Conservation (phyloP, 2,329 filamentous ascomycete species). For the Calonectria fujianensis region DNA sequence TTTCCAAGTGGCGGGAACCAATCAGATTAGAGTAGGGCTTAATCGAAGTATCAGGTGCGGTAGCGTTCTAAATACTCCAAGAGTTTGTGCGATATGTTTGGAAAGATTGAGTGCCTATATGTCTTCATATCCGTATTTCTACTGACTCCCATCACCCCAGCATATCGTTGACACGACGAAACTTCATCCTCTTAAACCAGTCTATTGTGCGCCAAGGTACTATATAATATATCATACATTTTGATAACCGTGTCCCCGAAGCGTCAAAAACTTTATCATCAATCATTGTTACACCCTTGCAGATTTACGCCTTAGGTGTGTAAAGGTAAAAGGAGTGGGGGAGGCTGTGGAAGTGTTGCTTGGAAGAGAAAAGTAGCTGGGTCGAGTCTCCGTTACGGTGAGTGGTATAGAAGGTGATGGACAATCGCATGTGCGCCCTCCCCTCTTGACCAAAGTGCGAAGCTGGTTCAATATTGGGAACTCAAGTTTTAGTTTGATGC, state of each 20-base stretch:
- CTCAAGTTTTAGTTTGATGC: slow-evolving; percentile 37
- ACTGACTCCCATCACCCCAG: too few relatives aligned
- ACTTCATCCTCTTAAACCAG: too few relatives aligned
- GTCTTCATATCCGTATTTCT: too few relatives aligned
- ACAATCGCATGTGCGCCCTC: not conserved
- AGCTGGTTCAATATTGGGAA: slow-evolving; percentile 29
- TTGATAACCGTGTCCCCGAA: too few relatives aligned
- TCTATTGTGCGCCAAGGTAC: too few relatives aligned
- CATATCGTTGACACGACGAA: too few relatives aligned
- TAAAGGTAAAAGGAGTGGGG: not conserved
- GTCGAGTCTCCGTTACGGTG: not conserved
- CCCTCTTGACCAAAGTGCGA: not conserved
- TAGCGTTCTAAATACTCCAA: too few relatives aligned
- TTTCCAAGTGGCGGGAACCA: too few relatives aligned
- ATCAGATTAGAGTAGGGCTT: too few relatives aligned
- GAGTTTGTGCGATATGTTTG: too few relatives aligned
- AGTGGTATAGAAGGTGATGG: not conserved
- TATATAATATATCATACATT: not conserved
- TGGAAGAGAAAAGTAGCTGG: not conserved
- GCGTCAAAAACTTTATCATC: not conserved
- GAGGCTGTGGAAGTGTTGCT: not conserved
- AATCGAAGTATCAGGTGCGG: too few relatives aligned
- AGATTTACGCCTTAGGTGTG: not conserved
- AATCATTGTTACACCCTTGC: not conserved
- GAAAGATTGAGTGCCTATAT: too few relatives aligned